Evolutionary conservation across 345 rosid species (phyloP).

Genomic region (Sisymbrium irio): DNA sequence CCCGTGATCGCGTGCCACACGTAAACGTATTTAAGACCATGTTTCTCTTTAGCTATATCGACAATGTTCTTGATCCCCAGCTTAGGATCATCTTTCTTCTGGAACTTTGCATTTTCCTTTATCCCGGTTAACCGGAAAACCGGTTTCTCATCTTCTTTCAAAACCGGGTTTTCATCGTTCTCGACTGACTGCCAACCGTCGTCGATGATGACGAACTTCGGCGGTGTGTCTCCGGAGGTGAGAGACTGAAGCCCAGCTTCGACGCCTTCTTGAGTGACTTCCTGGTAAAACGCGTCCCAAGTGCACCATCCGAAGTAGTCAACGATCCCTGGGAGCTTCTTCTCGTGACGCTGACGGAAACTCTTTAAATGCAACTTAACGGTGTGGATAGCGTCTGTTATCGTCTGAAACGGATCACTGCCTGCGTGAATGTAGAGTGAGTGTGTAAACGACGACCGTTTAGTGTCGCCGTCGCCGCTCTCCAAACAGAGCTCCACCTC

Average conservation of each 20-base stretch:
- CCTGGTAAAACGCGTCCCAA: conserved; percentile 97
- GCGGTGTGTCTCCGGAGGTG: conserved; percentile 69
- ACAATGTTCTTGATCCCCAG: conserved; percentile 75
- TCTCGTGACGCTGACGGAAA: conserved; percentile 85
- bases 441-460: conserved; percentile 65
- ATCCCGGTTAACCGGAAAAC: conserved; percentile 67
- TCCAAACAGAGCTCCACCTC: conserved; percentile 87
- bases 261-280: conserved; percentile 91
- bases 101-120: conserved; percentile 73
- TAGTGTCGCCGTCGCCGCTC: conserved; percentile 72
- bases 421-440: conserved; percentile 70
- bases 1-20: conserved; percentile 98
- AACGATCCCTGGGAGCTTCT: conserved; percentile 75
- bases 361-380: conserved; percentile 68
- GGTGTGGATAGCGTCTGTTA: conserved; percentile 66
- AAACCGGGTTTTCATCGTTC: conserved; percentile 35
- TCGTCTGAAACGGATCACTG: conserved; percentile 70
- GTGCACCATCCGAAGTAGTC: conserved; percentile 98
- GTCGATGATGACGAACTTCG: conserved; percentile 86
- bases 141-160: conserved; percentile 31
- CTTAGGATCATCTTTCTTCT: conserved; percentile 57
- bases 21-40: conserved; percentile 76
- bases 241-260: conserved; percentile 74
- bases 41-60: conserved; percentile 53
- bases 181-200: conserved; percentile 98